Evolutionary conservation across 1,139 yeast species (phyloP), one percentile per base, ranked within the genome.

Genomic region (Meyerozyma athensensis): DNA sequence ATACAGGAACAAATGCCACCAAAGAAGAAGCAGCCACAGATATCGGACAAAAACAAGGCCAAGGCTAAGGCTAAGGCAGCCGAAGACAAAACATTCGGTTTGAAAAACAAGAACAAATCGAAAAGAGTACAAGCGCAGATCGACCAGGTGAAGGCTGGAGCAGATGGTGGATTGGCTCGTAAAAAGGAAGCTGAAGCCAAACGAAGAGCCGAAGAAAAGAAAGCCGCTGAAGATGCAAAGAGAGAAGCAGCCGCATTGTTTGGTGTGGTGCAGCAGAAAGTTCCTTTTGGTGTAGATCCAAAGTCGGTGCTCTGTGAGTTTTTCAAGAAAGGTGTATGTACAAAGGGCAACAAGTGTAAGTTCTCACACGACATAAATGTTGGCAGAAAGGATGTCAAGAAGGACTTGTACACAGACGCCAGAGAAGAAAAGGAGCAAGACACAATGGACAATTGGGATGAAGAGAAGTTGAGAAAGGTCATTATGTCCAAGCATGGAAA

Each of bases 281-380:
- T 92, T 22, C 96, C 97, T 35, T 90, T 92, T 56, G 98, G 98
- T 37, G 97, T 89, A 43, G 98, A 94, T 64, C 98, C 99, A 39
- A 92, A 92, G 66, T 80, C 95, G 4, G 85, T 94, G 33, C 65
- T 92, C 19, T 94, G 98, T 76, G 87, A 86, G 41, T 82, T 81
- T 61, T 92, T 87, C 78, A 92, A 82, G 63, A 80, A 86, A 45
- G 97, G 96, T 28, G 71, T 77, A 41, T 92, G 99, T 75, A 77
- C 81, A 46, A 89, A 90, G 63, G 98, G 97, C 36, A 58, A 72
- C 47, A 86, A 86, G 59, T 94, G 98, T 79, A 92, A 90, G 63
- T 94, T 90, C 65, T 81, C 95, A 38, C 99, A 94, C 61, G 96
- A 94, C 61, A 64, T 86, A 54, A 76, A 79, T 45, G 77, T 87